A percentile compares a stretch with the other conserved stretches of the same genome.
Conservation (phyloP, 2,329 filamentous ascomycete genomes). For the Anthostomella pinea region DNA sequence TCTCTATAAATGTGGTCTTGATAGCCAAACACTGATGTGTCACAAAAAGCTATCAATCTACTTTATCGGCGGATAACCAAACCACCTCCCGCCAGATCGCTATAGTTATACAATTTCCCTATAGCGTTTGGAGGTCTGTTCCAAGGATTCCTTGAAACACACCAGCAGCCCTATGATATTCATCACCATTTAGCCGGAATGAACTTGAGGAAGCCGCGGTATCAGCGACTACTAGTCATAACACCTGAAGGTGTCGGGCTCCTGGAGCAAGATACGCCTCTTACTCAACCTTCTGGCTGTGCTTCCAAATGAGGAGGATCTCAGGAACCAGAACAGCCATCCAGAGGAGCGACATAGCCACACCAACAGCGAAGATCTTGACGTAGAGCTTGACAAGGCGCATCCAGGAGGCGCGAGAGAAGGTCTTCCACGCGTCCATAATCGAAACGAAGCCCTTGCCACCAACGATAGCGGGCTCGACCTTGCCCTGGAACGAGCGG, state of each 20-base stretch:
- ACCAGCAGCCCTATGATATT: too few species aligned
- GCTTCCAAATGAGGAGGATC: constrained; percentile 39
- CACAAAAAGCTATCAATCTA: too few species aligned
- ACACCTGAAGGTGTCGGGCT: background rate
- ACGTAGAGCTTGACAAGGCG: constrained; percentile 71
- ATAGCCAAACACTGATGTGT: too few species aligned
- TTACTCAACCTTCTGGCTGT: constrained; percentile 9
- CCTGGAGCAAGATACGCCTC: background rate
- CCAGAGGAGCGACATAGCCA: constrained; percentile 47
- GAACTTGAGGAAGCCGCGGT: too few species aligned
- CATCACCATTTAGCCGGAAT: too few species aligned
- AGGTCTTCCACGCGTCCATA: constrained; percentile 74
- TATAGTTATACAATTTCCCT: too few species aligned
- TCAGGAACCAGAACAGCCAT: constrained; percentile 50
- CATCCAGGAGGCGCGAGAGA: constrained; percentile 68
- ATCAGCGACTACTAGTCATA: too few species aligned
- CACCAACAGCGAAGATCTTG: constrained; percentile 63
- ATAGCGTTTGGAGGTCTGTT: too few species aligned
- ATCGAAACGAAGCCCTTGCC: constrained; percentile 70
- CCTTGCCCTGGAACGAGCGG: constrained; percentile 75
- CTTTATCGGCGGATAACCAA: too few species aligned
- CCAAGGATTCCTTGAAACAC: too few species aligned
- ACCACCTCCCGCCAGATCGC: too few species aligned
- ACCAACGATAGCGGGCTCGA: constrained; percentile 71
- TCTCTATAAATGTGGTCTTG: too few species aligned